Evolutionary conservation across 495 filamentous ascomycete species (phyloP), one percentile per base, ranked within the genome.

Genomic region (Mycothermus thermophilus): DNA sequence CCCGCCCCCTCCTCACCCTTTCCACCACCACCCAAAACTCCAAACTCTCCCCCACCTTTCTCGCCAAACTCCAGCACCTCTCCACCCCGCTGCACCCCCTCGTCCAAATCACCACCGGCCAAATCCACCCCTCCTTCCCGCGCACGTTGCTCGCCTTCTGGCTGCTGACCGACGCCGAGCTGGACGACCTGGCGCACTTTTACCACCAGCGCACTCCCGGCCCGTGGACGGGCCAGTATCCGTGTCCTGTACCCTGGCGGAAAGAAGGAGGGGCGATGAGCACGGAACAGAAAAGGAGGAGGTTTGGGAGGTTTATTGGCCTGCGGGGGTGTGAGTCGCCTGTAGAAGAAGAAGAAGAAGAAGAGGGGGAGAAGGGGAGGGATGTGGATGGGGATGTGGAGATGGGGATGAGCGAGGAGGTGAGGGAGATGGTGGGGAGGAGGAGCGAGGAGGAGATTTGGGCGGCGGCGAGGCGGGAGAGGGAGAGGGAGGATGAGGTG

Each of bases 151-250:
- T 87, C 1, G 57, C 68, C 52, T 86, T 75, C 63, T 80, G 79
- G 62, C 72, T 90, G 16, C 69, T 92, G 27, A 83, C 81, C 20
- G 67, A 72, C 42, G 49, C 43, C 14, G 64, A 88, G 52, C 70
- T 86, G 27, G 81, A 92, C 48, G 52, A 52, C 23, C 73, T 93
- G 5, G 81, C 83, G 6, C 58, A 63, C 24, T 78, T 80, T 52
- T 90, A 83, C 57, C 76, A 85, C 54, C 83, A 93, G 51, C 61
- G 69, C 29, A 68, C 76, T 33, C 62, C 74, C 26, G 44, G 56
- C 52, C 12, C 41, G 0, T 72, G 60, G 47, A 77, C 70, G 1
- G 33, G 35, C 25, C 48, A 58, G n/a, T 90, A 93, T 51, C 83
- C 84, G 3, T 67, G 62, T 40, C 63, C 67, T 1, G 58, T 72